These are phyloP conservation scores for Ilyonectria sp. DNA, from an alignment of 2,329 filamentous ascomycete genomes.

Conservation along the genomic window DNA sequence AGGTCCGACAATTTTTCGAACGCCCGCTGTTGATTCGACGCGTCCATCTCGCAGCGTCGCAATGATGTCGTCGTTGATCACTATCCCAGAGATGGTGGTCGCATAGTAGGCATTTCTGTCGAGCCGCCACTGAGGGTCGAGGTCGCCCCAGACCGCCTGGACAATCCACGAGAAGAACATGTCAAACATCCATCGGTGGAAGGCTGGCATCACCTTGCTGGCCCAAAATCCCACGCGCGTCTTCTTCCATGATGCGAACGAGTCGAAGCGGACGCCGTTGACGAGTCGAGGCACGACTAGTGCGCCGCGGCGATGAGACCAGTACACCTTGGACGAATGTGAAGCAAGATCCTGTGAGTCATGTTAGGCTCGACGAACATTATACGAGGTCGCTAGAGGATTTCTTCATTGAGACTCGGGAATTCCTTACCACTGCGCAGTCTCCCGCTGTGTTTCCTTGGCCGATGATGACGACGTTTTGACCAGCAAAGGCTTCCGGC, in stretches of 20 bases:
- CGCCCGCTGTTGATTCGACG: conserved; percentile 24
- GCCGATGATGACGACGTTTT: conserved; percentile 46
- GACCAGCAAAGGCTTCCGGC: conserved; percentile 34
- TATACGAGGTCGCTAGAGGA: background rate
- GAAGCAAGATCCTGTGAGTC: conserved; percentile 35
- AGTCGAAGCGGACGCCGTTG: conserved; percentile 40
- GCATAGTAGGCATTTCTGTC: conserved; percentile 31
- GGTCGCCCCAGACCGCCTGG: conserved; percentile 32
- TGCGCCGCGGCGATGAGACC: conserved; percentile 44
- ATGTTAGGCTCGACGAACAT: background rate
- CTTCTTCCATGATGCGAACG: conserved; percentile 39
- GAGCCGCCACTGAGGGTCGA: conserved; percentile 38
- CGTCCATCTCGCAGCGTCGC: conserved; percentile 33
- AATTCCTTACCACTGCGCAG: conserved; percentile 38
- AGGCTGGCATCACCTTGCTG: conserved; percentile 29
- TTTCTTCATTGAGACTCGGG: background rate
- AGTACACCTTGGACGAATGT: conserved; percentile 39
- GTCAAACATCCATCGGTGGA: conserved; percentile 35
- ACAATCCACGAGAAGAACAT: conserved; percentile 33
- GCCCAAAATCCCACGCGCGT: conserved; percentile 37
- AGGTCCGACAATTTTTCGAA: conserved; percentile 38
- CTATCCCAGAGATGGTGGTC: conserved; percentile 26
- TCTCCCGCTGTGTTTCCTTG: conserved; percentile 48
- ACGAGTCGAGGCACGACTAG: conserved; percentile 41
- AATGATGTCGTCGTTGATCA: conserved; percentile 41